phyloP scores from a whole-genome alignment of 1,284 basidiomycete genomes.

The Gastroboletus turbinatus region DNA sequence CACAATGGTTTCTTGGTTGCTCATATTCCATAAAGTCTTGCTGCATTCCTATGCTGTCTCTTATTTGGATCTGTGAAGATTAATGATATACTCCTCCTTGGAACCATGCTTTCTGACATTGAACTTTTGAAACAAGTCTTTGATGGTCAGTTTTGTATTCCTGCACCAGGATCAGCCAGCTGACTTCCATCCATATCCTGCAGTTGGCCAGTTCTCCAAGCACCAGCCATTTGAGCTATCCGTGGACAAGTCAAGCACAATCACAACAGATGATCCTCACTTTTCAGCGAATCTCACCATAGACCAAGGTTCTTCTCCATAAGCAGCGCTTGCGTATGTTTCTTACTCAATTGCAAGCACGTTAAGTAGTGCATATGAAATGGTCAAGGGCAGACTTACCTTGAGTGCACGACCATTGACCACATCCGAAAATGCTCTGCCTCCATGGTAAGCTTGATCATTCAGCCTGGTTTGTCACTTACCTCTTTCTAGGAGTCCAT shows the following conservation, averaged over 20 bases:
- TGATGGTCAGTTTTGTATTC: background rate
- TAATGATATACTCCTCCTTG: conserved; percentile 81
- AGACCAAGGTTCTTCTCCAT: background rate
- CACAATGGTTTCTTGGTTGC: background rate
- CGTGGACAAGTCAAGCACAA: background rate
- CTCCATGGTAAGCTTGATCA: background rate
- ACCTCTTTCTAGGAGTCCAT: background rate
- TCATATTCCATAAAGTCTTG: conserved; percentile 38
- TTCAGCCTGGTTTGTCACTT: background rate
- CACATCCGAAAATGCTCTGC: background rate
- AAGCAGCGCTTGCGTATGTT: background rate
- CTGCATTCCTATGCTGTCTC: conserved; percentile 70
- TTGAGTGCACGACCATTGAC: background rate
- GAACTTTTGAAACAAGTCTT: background rate
- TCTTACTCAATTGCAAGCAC: background rate
- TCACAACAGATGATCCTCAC: background rate
- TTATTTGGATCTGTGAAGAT: conserved; percentile 71
- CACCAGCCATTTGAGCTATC: background rate
- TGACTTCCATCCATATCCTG: background rate
- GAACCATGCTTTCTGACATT: conserved; percentile 82
- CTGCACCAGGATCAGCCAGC: background rate
- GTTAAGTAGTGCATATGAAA: background rate
- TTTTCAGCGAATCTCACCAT: background rate
- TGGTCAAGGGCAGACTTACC: background rate
- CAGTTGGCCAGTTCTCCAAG: background rate